Conservation (phyloP, 208 protist species). For the Tritrichomonas musculus region DNA sequence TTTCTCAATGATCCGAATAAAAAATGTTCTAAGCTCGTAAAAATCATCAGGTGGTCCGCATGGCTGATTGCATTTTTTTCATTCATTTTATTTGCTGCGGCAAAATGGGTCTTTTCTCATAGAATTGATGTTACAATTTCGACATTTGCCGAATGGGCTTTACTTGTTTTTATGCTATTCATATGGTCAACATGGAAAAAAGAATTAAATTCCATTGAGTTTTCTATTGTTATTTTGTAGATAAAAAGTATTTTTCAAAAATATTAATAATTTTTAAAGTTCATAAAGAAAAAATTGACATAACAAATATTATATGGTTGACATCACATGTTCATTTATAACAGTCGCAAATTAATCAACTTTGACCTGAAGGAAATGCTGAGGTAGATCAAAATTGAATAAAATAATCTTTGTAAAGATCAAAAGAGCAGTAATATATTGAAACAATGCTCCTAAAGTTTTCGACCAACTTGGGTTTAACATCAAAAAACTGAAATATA, state of each 20-base stretch:
- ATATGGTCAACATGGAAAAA: too few relatives aligned
- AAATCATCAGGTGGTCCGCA: neutral
- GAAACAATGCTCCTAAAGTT: neutral
- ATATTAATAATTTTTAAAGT: too few relatives aligned
- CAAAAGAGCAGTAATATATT: neutral
- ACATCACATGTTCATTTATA: too few relatives aligned
- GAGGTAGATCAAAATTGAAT: neutral
- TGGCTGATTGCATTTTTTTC: neutral
- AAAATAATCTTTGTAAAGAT: neutral
- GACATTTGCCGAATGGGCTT: neutral
- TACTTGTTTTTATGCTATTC: too few relatives aligned
- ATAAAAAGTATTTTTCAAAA: too few relatives aligned
- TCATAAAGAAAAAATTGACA: too few relatives aligned
- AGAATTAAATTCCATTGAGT: too few relatives aligned
- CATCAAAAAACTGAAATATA: neutral
- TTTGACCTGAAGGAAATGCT: neutral
- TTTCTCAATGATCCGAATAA: neutral
- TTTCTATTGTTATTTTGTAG: too few relatives aligned
- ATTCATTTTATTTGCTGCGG: neutral
- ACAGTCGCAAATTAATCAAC: too few relatives aligned
- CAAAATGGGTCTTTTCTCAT: neutral
- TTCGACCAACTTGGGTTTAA: too few relatives aligned
- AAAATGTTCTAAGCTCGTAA: neutral
- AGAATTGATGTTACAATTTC: neutral
- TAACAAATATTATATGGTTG: too few relatives aligned